phyloP scores from a whole-genome alignment of 305 asterid species.

The Solanum hybrid region DNA sequence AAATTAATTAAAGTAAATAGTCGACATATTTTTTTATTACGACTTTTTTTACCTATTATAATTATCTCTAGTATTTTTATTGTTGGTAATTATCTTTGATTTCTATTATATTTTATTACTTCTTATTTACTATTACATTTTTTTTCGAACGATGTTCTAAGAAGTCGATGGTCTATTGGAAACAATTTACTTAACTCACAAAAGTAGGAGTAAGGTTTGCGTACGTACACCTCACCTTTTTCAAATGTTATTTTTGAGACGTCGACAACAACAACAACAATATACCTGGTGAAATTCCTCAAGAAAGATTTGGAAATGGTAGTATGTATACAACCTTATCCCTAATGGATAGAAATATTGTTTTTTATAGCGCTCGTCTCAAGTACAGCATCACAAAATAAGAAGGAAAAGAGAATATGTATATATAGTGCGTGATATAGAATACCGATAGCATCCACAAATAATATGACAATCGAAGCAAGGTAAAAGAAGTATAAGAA shows the following conservation, averaged over 20 bases:
- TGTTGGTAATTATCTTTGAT: background rate
- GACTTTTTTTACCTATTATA: background rate
- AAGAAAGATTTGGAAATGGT: too few relatives aligned
- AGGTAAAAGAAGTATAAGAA: background rate
- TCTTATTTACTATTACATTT: background rate
- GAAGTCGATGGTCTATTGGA: background rate
- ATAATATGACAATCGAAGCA: background rate
- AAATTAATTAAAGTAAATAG: background rate
- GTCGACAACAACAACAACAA: too few relatives aligned
- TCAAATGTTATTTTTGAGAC: background rate
- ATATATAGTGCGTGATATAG: background rate
- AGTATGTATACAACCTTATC: too few relatives aligned
- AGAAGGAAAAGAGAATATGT: too few relatives aligned
- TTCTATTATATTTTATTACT: background rate
- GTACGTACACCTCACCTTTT: background rate
- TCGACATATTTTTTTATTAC: background rate
- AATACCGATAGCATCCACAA: background rate
- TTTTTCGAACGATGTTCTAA: background rate
- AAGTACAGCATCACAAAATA: too few relatives aligned
- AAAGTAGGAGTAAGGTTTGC: background rate
- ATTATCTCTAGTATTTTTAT: background rate
- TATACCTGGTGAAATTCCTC: too few relatives aligned
- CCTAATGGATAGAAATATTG: too few relatives aligned
- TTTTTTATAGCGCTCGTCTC: too few relatives aligned
- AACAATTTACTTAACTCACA: background rate